Base-by-base conservation (phyloP, 202 grass and related monocot species). In the Panicum hallii region DNA sequence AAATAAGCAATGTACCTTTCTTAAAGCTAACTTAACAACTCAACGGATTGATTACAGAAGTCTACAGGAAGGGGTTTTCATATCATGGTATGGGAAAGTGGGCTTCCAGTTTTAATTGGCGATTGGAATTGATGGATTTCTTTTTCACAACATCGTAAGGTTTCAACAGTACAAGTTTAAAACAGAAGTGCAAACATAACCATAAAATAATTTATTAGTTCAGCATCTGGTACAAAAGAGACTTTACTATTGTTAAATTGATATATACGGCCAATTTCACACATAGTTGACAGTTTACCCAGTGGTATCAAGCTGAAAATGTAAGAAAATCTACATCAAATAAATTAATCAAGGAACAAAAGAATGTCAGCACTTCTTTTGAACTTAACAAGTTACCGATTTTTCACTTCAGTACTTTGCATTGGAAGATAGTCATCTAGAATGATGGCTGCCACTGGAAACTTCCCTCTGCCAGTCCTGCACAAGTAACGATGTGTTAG, bases 351-450 rank as follows among this genome's bases (percentile, higher is more conserved):
- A 62, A 67, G 44, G 10, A 20, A 53, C 5, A 13, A 67, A 54
- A 36, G 6, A 36, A 28, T 57, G 9, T 0, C 69, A 42, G 26
- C 22, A 70, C 83, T 79, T 5, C 5, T 79, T 70, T 28, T n/a
- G 10, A 67, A n/a, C 14, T 54, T 55, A 70, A 69, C 47, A 80
- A 71, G 9, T 86, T 77, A 86, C 86, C 86, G 20, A 70, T 89
- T 92, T 83, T 86, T 92, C 45, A 89, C 74, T 89, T 92, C 86
- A 79, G 47, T 68, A 49, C 89, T 90, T 80, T 77, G 70, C 89
- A 90, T 87, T 11, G 90, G 93, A 79, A 92, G 88, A 84, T 92
- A 85, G 75, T 88, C 63, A 92, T 86, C 79, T 38, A 79, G 74
- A 57, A 58, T 74, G 17, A 86, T 30, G 34, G 93, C 77, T 79